phyloP scores from a whole-genome alignment of 257 asterid species.

The Scutellaria barbata region DNA sequence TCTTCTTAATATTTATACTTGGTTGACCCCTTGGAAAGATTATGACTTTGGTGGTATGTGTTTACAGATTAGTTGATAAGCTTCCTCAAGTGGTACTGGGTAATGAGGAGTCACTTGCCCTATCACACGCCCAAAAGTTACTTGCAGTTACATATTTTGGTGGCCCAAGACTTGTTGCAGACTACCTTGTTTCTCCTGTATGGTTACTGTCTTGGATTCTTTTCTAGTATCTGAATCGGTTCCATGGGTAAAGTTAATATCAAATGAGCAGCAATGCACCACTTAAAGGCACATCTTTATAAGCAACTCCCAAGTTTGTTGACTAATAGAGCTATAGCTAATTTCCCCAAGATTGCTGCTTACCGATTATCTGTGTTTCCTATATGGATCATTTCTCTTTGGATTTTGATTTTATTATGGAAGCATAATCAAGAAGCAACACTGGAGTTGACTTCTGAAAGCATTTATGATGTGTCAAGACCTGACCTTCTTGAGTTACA shows the following conservation, averaged over 20 bases:
- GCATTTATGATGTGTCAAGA: background rate
- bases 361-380: background rate
- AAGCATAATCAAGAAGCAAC: background rate
- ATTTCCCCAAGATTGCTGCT: background rate
- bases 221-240: slow-evolving; percentile 21
- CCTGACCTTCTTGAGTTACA: background rate
- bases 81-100: slow-evolving; percentile 85
- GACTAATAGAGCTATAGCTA: slow-evolving; percentile 6
- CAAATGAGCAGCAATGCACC: slow-evolving; percentile 29
- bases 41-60: slow-evolving; percentile 2
- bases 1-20: slow-evolving; percentile 25
- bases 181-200: slow-evolving; percentile 83
- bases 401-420: background rate
- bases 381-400: background rate
- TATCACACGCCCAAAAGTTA: slow-evolving; percentile 81
- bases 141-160: slow-evolving; percentile 76
- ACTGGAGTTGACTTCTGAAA: background rate
- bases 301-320: background rate
- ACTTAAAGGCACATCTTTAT: background rate
- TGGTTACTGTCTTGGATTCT: slow-evolving; percentile 34
- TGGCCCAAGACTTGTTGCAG: slow-evolving; percentile 80
- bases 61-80: slow-evolving; percentile 83
- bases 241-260: slow-evolving; percentile 16
- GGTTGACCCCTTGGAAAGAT: slow-evolving; percentile 22
- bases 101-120: slow-evolving; percentile 69